Evolutionary conservation across 1,284 basidiomycete genomes (phyloP).

Genomic region (Rhodotorula sp.): DNA sequence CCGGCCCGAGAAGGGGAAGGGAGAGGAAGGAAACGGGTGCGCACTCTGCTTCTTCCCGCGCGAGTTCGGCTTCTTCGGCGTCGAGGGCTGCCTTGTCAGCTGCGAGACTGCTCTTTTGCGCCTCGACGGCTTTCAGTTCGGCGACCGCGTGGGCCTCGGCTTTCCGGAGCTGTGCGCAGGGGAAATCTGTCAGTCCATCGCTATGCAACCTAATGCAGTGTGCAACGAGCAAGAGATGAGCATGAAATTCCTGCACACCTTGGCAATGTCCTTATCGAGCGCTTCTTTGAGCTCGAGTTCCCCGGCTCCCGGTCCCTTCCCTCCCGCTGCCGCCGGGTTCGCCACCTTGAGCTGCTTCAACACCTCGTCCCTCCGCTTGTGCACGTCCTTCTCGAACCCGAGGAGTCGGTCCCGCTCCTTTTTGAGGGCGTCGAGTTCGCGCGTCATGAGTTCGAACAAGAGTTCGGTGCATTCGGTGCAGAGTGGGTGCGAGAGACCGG

Average conservation of each 20-base stretch:
- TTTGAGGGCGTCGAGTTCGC: conserved; percentile 80
- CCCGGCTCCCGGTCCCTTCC: background rate
- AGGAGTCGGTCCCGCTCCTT: conserved; percentile 89
- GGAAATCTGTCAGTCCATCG: no score
- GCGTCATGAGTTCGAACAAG: conserved; percentile 71
- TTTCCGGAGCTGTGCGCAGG: conserved; percentile 44
- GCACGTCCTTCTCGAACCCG: conserved; percentile 81
- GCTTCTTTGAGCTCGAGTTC: conserved; percentile 52
- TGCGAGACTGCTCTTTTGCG: conserved; percentile 43
- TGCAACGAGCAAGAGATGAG: no score
- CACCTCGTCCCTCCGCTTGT: conserved; percentile 51
- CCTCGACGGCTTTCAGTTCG: conserved; percentile 56
- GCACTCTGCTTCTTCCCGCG: conserved; percentile 74
- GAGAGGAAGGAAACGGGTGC: conserved; percentile 55
- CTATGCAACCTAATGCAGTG: no score
- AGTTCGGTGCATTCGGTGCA: conserved; percentile 91
- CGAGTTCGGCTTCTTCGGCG: conserved; percentile 52
- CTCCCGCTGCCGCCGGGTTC: background rate
- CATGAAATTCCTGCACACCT: conserved; percentile 10
- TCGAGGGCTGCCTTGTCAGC: conserved; percentile 7
- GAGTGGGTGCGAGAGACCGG: conserved; percentile 66
- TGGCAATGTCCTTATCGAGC: conserved; percentile 57
- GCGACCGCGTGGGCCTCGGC: conserved; percentile 50
- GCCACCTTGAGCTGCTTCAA: background rate
- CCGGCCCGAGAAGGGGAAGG: background rate